A percentile compares a stretch with the other conserved stretches of the same genome.
Evolutionary conservation across 352 stramenopile species (phyloP).

Genomic region (Hyaloperonospora arabidopsidis): DNA sequence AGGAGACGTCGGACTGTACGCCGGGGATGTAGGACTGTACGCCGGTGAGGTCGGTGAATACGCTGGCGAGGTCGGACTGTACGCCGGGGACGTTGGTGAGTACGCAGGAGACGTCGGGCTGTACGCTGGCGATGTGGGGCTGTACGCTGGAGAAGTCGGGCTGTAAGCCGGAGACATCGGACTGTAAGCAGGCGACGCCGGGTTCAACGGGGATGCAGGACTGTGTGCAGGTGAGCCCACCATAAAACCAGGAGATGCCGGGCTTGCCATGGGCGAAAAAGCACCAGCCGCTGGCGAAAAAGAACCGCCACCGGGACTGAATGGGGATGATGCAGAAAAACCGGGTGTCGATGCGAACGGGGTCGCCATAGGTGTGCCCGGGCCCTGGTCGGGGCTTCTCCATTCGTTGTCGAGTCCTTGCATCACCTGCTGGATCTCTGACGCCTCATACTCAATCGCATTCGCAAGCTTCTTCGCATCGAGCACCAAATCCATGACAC

Average conservation of each 20-base stretch:
- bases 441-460: slow-evolving; percentile 94
- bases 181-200: slow-evolving; percentile 84
- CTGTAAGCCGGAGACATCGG: slow-evolving; percentile 86
- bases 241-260: slow-evolving; percentile 70
- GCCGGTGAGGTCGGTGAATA: slow-evolving; percentile 68
- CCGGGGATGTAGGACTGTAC: slow-evolving; percentile 81
- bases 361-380: slow-evolving; percentile 79
- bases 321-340: slow-evolving; percentile 85
- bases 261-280: slow-evolving; percentile 82
- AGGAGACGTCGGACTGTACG: slow-evolving; percentile 61
- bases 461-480: slow-evolving; percentile 97
- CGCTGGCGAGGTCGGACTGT: slow-evolving; percentile 62
- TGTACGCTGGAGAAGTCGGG: slow-evolving; percentile 65
- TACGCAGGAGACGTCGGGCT: slow-evolving; percentile 52
- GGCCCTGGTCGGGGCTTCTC: slow-evolving; percentile 69
- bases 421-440: slow-evolving; percentile 89
- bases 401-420: slow-evolving; percentile 88
- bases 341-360: slow-evolving; percentile 75
- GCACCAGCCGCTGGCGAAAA: slow-evolving; percentile 86
- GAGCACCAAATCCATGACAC: slow-evolving; percentile 96
- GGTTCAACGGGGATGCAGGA: slow-evolving; percentile 59
- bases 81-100: slow-evolving; percentile 22
- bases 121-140: slow-evolving; percentile 77
- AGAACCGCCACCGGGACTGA: slow-evolving; percentile 72
- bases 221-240: slow-evolving; percentile 61